Evolutionary conservation across 2,329 filamentous ascomycete genomes (phyloP).

Genomic region (Septoria petroselini): DNA sequence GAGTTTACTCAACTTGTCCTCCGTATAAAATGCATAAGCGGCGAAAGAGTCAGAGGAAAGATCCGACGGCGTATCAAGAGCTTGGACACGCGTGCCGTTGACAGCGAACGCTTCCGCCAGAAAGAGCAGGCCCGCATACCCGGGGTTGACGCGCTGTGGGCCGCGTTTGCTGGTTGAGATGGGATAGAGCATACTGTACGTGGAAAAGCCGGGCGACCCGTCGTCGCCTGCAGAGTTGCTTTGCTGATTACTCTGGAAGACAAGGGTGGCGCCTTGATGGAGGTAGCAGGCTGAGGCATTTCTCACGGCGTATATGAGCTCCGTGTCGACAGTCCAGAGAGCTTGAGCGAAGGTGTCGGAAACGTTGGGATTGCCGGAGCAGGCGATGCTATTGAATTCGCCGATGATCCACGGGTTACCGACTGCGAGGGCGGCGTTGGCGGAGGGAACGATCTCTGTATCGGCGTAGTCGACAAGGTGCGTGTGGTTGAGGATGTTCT

Average conservation of each 20-base stretch:
- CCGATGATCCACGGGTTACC: slow-evolving; percentile 38
- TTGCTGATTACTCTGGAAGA: slow-evolving; percentile 33
- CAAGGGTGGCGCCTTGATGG: slow-evolving; percentile 36
- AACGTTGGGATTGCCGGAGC: slow-evolving; percentile 42
- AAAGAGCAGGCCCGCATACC: slow-evolving; percentile 31
- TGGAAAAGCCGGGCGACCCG: slow-evolving; percentile 32
- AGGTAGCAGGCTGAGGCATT: slow-evolving; percentile 41
- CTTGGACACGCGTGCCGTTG: slow-evolving; percentile 26
- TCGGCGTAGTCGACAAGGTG: slow-evolving; percentile 30
- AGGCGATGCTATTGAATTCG: slow-evolving; percentile 45
- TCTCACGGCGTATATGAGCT: slow-evolving; percentile 41
- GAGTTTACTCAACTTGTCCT: slow-evolving; percentile 29
- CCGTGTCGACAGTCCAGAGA: slow-evolving; percentile 42
- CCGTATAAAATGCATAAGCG: slow-evolving; percentile 30
- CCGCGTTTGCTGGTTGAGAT: slow-evolving; percentile 27
- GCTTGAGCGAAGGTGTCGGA: slow-evolving; percentile 44
- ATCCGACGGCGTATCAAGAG: slow-evolving; percentile 24
- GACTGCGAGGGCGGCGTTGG: slow-evolving; percentile 30
- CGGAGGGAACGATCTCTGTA: slow-evolving; percentile 33
- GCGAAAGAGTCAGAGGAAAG: slow-evolving; percentile 30
- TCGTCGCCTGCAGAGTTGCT: slow-evolving; percentile 32
- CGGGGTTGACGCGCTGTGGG: slow-evolving; percentile 30
- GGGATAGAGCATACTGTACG: slow-evolving; percentile 34
- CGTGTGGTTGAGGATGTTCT: slow-evolving; percentile 35
- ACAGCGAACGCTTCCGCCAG: slow-evolving; percentile 34